These are phyloP conservation scores for Hypoxylon sp. DNA, from an alignment of 2,329 filamentous ascomycete species.

Conservation along the genomic window DNA sequence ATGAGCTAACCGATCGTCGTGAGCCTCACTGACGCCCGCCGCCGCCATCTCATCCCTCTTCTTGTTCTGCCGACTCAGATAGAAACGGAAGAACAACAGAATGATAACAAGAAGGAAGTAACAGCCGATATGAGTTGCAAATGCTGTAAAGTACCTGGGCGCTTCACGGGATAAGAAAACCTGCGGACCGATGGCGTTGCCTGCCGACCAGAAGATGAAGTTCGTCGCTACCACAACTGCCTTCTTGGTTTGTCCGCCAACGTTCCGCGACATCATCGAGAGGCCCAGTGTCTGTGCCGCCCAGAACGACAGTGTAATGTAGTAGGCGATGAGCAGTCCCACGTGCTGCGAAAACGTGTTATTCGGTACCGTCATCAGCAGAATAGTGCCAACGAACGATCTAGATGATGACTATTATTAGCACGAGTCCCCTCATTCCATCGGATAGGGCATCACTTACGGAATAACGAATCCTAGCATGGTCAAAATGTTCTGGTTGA, in stretches of 20 bases:
- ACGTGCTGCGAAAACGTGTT: conserved; percentile 65
- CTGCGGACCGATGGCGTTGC: conserved; percentile 73
- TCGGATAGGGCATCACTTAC: conserved; percentile 51
- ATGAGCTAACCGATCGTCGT: conserved; percentile 41
- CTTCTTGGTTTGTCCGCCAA: conserved; percentile 79
- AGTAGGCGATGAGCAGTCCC: conserved; percentile 76
- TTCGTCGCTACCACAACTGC: conserved; percentile 72
- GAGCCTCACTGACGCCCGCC: conserved; percentile 42
- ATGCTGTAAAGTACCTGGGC: conserved; percentile 74
- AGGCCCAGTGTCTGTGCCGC: conserved; percentile 73
- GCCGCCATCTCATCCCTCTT: conserved; percentile 44
- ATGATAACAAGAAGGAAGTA: conserved; percentile 68
- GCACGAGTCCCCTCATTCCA: neutral
- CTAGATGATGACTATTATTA: conserved; percentile 46
- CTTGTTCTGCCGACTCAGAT: conserved; percentile 65
- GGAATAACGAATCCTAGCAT: conserved; percentile 74
- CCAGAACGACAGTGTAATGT: conserved; percentile 82
- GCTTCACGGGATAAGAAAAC: conserved; percentile 68
- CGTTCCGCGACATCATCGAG: conserved; percentile 73
- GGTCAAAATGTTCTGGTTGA: conserved; percentile 71
- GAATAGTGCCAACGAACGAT: conserved; percentile 75
- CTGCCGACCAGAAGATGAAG: conserved; percentile 74
- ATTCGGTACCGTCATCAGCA: conserved; percentile 74
- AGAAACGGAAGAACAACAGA: conserved; percentile 65
- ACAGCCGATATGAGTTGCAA: conserved; percentile 74